Evolutionary conservation across 345 rosid genomes (phyloP).

Genomic region (Acer yangbiense): DNA sequence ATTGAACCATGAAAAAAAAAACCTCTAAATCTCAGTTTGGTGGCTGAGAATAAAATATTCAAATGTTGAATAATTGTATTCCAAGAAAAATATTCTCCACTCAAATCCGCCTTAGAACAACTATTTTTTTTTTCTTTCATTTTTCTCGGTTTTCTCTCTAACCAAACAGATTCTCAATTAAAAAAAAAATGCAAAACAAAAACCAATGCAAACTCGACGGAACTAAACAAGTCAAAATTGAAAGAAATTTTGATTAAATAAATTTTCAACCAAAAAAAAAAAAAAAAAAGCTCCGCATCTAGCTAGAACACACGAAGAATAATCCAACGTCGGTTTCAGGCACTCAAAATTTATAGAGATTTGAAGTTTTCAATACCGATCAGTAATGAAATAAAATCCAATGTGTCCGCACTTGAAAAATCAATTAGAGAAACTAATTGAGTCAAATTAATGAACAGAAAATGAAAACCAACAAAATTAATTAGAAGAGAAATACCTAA

Average conservation of each 20-base stretch:
- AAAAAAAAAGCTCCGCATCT: background rate
- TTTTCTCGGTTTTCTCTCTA: background rate
- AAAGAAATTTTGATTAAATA: background rate
- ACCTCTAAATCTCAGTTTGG: constrained; percentile 12
- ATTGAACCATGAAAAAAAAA: background rate
- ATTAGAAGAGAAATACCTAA: background rate
- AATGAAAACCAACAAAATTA: background rate
- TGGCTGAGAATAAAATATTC: background rate
- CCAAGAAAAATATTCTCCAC: background rate
- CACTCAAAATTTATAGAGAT: background rate
- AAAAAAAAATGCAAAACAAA: background rate
- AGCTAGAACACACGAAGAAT: background rate
- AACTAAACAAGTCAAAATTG: constrained; percentile 1
- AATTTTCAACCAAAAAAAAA: background rate
- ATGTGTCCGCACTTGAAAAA: background rate
- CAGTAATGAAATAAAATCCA: background rate
- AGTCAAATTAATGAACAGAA: too few species aligned
- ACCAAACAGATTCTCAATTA: background rate
- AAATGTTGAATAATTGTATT: background rate
- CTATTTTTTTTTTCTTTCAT: background rate
- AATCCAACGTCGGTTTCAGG: background rate
- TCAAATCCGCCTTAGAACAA: background rate
- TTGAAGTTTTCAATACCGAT: background rate
- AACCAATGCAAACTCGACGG: background rate
- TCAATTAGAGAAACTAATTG: background rate